Base-by-base conservation (phyloP, 345 rosid genomes). In the Lepidium africanum region DNA sequence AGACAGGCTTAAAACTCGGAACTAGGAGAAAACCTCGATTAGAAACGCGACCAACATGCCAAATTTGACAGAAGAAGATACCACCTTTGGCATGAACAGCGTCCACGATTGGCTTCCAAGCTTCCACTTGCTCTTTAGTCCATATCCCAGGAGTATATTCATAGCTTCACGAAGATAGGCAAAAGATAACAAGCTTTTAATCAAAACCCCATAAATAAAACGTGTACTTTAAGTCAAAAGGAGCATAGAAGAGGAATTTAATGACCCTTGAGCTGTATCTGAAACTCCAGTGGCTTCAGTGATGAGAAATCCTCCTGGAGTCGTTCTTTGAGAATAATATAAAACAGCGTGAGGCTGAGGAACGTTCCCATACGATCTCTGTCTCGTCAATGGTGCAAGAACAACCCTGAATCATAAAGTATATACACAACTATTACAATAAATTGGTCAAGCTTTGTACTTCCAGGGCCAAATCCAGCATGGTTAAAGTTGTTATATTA, bases 41-140 rank as follows among this genome's bases (percentile, higher is more conserved):
- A n/a, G 86, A 83, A 72, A 76, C 86, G 63, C 92, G 73, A 14
- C 89, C 92, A 25, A 72, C 85, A 43, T 85, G 92, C 85, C 81
- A 67, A 57, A 83, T 66, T 71, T 85, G 93, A 37, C 86, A 87
- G 50, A 87, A 85, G 77, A 87, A 58, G 65, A 80, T 67, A 3
- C 85, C 87, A 12, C 89, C 91, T 75, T 86, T 82, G 7, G 86
- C 79, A 80, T 86, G 91, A 80, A 88, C 91, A 35, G 86, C 85
- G 45, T 84, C 84, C 3, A 88, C 89, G 39, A 88, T 84, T 9
- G 91, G 84, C 69, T 81, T 86, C 91, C 95, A 88, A 2, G 89
- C 91, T 39, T 88, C 89, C 10, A 88, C 84, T 71, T 88, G 95
- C 64, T 80, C 91, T 65, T 80, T 79, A 1, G 82, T 85, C 87